phyloP scores from a whole-genome alignment of 305 asterid species.

The Fraxinus nigra region DNA sequence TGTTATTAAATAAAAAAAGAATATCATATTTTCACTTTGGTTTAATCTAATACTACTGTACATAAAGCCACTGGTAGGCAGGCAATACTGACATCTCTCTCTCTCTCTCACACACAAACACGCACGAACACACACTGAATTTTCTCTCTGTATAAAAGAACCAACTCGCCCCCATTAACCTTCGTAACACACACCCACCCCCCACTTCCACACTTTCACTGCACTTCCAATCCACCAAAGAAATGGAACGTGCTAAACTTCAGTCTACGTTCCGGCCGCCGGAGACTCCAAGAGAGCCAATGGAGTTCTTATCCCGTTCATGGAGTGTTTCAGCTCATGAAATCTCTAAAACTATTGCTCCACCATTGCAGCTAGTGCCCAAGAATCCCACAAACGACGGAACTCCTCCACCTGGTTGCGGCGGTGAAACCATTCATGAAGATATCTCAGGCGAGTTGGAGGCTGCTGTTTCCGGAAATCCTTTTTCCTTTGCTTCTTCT shows the following conservation, averaged over 20 bases:
- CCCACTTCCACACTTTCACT: constrained; percentile 1
- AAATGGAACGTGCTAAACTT: constrained; percentile 51
- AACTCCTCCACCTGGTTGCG: constrained; percentile 8
- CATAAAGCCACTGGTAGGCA: constrained; percentile 7
- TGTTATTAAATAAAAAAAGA: too few relatives aligned
- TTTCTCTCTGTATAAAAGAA: constrained; percentile 28
- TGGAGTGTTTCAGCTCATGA: constrained; percentile 86
- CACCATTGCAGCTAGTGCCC: constrained; percentile 26
- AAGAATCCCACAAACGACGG: constrained; percentile 28
- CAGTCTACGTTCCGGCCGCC: constrained; percentile 62
- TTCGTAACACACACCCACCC: background rate
- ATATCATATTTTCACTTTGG: background rate
- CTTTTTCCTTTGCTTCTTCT: constrained; percentile 79
- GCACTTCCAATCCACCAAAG: background rate
- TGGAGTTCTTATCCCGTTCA: constrained; percentile 90
- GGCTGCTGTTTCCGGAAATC: constrained; percentile 60
- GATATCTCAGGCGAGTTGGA: constrained; percentile 54
- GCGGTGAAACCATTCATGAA: constrained; percentile 50
- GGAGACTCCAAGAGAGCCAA: constrained; percentile 83
- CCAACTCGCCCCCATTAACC: background rate
- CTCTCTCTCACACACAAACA: background rate
- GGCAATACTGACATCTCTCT: constrained; percentile 17
- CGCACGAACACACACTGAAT: background rate
- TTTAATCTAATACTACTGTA: background rate
- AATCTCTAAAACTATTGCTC: constrained; percentile 64